Evolutionary conservation across 2,329 filamentous ascomycete genomes (phyloP), one percentile per base, ranked within the genome.

Genomic region (Cladosporium colombiae): DNA sequence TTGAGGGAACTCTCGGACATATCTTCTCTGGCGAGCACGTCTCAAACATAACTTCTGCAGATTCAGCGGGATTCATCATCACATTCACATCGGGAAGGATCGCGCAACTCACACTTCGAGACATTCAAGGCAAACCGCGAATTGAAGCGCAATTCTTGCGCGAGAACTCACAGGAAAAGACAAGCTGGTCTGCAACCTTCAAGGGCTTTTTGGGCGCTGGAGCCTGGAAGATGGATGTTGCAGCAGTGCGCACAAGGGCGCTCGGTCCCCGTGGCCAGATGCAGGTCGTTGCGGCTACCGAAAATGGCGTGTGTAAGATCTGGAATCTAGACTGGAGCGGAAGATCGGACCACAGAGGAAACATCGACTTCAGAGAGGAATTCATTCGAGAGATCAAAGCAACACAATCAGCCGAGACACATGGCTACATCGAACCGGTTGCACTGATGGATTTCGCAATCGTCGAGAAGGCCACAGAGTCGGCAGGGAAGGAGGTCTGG

Each of bases 261-360:
- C 88, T 89, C 11, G 83, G 85, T 44, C 87, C 88, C 66, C 88
- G 92, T 69, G 93, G 93, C 27, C 93, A 97, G 78, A 89, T 93
- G 74, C 92, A 93, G 71, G 84, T 97, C 37, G 86, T 97, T 56
- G 88, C 93, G 44, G 88, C 89, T 16, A 95, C 93, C 1, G 85
- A 88, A 63, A 89, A 89, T 71, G 94, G 91, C 31, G 86, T 89
- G 66, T 80, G 99, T 29, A 90, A 96, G 72, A 85, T 89, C 8
- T 99, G 95, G 95, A 91, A 90, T 74, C 84, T 97, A 52, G 92
- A 94, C 73, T 92, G 94, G 77, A 91, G 91, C 67, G 93, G 93
- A 37, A 91, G 93, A 70, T 89, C 93, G 74, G 88, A 91, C 52
- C 84, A 92, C 57, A 85, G 90, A 56, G 85, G 85, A 29, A 91